Percentiles rank a stretch among this genome's conserved stretches.
Conservation (phyloP, 768 basidiomycete genomes). For the Tricholoma terreum region DNA sequence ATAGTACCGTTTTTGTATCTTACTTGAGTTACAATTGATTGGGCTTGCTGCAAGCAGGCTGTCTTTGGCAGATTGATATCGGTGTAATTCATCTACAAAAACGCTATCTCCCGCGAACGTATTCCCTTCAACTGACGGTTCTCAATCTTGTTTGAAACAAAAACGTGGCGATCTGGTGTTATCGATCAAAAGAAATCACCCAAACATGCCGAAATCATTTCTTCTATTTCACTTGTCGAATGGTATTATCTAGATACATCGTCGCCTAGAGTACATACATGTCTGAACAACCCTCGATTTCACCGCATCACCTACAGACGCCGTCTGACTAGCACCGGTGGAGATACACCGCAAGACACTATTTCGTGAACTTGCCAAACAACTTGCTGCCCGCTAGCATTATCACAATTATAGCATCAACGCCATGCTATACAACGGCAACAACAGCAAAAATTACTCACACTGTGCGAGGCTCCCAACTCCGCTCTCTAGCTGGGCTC, state of each 20-base stretch:
- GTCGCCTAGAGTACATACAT: not conserved
- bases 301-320: not conserved
- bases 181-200: not conserved
- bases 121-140: not conserved
- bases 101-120: not conserved
- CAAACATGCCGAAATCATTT: not conserved
- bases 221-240: not conserved
- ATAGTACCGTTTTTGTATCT: not conserved
- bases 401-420: not conserved
- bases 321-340: not conserved
- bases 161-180: not conserved
- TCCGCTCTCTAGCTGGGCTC: conserved; percentile 45
- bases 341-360: conserved; percentile 7
- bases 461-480: conserved; percentile 49
- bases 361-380: conserved; percentile 44
- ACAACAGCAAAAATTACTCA: conserved; percentile 32
- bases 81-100: not conserved
- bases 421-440: conserved; percentile 8
- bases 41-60: not conserved
- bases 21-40: not conserved
- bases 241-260: not conserved
- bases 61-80: not conserved
- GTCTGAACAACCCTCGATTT: not conserved
- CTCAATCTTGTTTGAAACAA: not conserved
- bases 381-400: conserved; percentile 40